phyloP scores from a whole-genome alignment of 768 basidiomycete species.

The Suillus luteus region DNA sequence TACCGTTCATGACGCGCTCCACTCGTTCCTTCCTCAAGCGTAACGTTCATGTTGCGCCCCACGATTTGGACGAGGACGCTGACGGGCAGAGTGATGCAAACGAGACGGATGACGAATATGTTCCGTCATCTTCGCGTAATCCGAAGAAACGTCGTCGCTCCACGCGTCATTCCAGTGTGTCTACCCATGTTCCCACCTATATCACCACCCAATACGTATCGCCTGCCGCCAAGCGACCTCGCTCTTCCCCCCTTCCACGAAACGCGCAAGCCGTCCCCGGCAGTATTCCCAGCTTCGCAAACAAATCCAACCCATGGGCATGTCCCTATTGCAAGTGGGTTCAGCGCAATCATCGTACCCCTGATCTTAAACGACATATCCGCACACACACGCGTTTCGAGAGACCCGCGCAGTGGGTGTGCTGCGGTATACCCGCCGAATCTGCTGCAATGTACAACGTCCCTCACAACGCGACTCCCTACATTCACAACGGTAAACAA shows the following conservation, averaged over 20 bases:
- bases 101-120: slow-evolving; percentile 47
- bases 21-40: slow-evolving; percentile 15
- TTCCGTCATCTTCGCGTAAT: slow-evolving; percentile 38
- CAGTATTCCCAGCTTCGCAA: slow-evolving; percentile 19
- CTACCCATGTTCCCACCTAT: neutral
- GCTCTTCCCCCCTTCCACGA: slow-evolving; percentile 42
- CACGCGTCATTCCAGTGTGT: slow-evolving; percentile 6
- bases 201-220: slow-evolving; percentile 8
- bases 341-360: slow-evolving; percentile 51
- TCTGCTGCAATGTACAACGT: slow-evolving; percentile 27
- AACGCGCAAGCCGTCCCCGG: slow-evolving; percentile 43
- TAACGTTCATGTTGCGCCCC: slow-evolving; percentile 3
- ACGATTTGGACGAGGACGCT: slow-evolving; percentile 30
- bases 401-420: slow-evolving; percentile 40
- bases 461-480: slow-evolving; percentile 26
- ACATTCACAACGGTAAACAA: slow-evolving; percentile 28
- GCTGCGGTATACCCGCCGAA: slow-evolving; percentile 36
- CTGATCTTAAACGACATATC: slow-evolving; percentile 63
- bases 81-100: slow-evolving; percentile 42
- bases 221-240: slow-evolving; percentile 27
- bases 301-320: slow-evolving; percentile 38
- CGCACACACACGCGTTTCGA: slow-evolving; percentile 47
- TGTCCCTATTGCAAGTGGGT: slow-evolving; percentile 53
- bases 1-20: slow-evolving; percentile 19
- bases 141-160: slow-evolving; percentile 37